Base-by-base conservation (phyloP, 129 eudicot genomes). In the Tagetes erecta region DNA sequence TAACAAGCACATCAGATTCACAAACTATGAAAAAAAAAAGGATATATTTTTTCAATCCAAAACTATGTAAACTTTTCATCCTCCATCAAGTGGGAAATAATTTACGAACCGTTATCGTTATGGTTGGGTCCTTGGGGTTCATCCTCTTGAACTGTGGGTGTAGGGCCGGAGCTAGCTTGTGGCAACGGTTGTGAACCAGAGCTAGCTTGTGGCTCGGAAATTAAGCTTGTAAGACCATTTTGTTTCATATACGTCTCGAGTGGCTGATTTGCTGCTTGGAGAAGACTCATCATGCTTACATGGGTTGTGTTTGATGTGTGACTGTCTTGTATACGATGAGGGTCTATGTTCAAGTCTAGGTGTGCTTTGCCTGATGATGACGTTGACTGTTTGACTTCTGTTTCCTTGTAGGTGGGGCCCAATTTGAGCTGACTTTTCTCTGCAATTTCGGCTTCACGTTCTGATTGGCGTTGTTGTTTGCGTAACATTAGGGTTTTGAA, bases 401-500 rank as follows among this genome's bases (percentile, higher is more conserved):
- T 37, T 51, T 87, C 96, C 27, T 85, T 89, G 9, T 66, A 67
- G 58, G 77, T 80, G 47, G 84, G 81, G 20, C 76, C 90, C 81
- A 72, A 67, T 66, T 80, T 70, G 8, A 83, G 83, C 50, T 82
- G 87, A 49, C 76, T 79, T 66, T 77, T 89, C 63, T 81, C 86
- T 8, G 91, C 89, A 4, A 88, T 78, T 73, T 94, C 98, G 0
- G 97, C 97, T 82, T 94, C 98, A 12, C 94, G 96, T 57, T 93
- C 98, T 6, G 95, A 86, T 78, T 90, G 98, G 31, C 97, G 92
- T 72, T 88, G 88, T 86, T 94, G 88, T 69, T 89, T 92, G 42
- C 94, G 96, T 87, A 89, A 75, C 97, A 89, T 92, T 30, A 92
- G 64, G 64, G 97, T 92, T 72, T 89, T 92, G 79, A 92, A 92